phyloP scores from a whole-genome alignment of 1,139 yeast genomes.

The Lodderomyces parapsilosis region DNA sequence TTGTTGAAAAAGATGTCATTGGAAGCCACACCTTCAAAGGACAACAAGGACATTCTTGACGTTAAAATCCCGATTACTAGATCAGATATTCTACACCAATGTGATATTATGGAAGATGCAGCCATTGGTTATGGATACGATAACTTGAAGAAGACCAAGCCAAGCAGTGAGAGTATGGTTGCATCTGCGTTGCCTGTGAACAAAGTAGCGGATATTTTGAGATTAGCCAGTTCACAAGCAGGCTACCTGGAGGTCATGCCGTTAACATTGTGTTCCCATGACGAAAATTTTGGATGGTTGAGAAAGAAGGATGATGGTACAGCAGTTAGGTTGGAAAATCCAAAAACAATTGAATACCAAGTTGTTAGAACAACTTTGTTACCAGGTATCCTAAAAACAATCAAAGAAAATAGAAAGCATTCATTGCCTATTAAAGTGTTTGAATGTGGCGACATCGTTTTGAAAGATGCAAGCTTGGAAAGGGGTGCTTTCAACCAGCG shows the following conservation, averaged over 20 bases:
- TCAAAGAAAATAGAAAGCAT: constrained; percentile 94
- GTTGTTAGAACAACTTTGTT: constrained; percentile 93
- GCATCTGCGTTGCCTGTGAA: constrained; percentile 90
- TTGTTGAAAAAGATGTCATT: constrained; percentile 83
- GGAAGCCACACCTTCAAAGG: constrained; percentile 53
- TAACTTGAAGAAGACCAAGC: constrained; percentile 79
- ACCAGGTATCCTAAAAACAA: constrained; percentile 94
- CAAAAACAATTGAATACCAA: constrained; percentile 95
- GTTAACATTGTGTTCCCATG: constrained; percentile 91
- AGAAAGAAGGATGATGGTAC: constrained; percentile 70
- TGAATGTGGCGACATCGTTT: constrained; percentile 92
- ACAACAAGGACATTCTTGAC: constrained; percentile 54
- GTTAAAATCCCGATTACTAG: constrained; percentile 89
- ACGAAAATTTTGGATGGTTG: constrained; percentile 89
- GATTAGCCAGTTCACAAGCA: constrained; percentile 89
- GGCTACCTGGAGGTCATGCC: constrained; percentile 98
- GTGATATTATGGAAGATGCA: constrained; percentile 98
- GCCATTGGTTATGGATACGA: constrained; percentile 96
- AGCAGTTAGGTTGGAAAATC: constrained; percentile 92
- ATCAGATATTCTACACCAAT: constrained; percentile 93
- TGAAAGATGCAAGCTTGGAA: constrained; percentile 76
- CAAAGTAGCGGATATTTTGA: constrained; percentile 85
- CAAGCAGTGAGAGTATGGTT: constrained; percentile 74
- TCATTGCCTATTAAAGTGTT: constrained; percentile 92
- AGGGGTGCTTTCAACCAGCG: constrained; percentile 91